These are phyloP conservation scores for Talaromyces pinophilus DNA, from an alignment of 2,329 filamentous ascomycete genomes.

Conservation along the genomic window DNA sequence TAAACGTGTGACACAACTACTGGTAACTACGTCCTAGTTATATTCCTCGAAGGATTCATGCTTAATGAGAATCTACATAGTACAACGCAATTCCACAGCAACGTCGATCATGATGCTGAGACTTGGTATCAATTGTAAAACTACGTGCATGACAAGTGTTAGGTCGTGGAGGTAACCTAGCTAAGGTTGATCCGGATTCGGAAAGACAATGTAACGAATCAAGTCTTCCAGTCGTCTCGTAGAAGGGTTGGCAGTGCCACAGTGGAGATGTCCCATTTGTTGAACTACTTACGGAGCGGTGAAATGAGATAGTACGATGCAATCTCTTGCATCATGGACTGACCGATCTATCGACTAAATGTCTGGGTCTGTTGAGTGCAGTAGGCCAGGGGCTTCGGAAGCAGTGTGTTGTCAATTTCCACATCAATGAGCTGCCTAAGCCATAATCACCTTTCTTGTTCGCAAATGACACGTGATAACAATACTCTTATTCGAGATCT, in stretches of 20 bases:
- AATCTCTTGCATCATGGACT: neutral
- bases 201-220: constrained; percentile 3
- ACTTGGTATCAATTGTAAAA: neutral
- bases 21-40: neutral
- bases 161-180: neutral
- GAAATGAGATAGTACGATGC: neutral
- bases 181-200: neutral
- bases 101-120: neutral
- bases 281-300: neutral
- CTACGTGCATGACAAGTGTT: neutral
- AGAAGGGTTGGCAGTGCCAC: neutral
- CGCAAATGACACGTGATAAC: neutral
- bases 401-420: neutral
- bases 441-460: neutral
- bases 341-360: neutral
- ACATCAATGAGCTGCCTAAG: neutral
- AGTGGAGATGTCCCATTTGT: neutral
- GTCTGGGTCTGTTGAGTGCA: neutral
- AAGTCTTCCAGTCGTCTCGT: neutral
- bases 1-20: neutral
- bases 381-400: neutral
- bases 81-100: neutral
- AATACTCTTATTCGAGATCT: neutral
- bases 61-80: neutral
- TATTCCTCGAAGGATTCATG: neutral